A percentile compares a stretch with the other conserved stretches of the same genome.
phyloP scores from a whole-genome alignment of 257 asterid species.

The Eucommia ulmoides region DNA sequence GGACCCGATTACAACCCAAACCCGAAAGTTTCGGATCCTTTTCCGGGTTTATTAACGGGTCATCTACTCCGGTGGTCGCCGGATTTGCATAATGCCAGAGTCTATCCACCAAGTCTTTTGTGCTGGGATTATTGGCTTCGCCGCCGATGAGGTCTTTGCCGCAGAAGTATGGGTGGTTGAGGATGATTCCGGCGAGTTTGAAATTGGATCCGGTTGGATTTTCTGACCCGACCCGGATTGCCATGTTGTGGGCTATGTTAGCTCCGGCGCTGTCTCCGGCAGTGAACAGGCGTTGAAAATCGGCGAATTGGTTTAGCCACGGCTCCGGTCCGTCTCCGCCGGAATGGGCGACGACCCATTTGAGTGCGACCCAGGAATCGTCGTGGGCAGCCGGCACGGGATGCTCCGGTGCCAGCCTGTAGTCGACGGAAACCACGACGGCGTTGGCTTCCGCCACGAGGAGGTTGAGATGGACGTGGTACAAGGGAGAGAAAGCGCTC shows the following conservation, averaged over 20 bases:
- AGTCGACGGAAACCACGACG: constrained; percentile 27
- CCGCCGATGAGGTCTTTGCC: constrained; percentile 15
- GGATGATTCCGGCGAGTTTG: constrained; percentile 18
- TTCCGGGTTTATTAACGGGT: constrained; percentile 33
- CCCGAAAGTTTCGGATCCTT: constrained; percentile 34
- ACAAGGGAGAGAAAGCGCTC: constrained; percentile 19
- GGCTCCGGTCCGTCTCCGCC: constrained; percentile 6
- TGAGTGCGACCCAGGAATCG: constrained; percentile 28
- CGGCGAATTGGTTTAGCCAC: constrained; percentile 28
- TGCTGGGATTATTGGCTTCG: constrained; percentile 1
- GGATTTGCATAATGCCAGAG: constrained; percentile 11
- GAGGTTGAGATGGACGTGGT: constrained; percentile 21
- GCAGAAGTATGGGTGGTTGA: constrained; percentile 24
- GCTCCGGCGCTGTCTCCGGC: constrained; percentile 40
- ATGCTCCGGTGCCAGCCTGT: constrained; percentile 33
- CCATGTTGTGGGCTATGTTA: constrained; percentile 30
- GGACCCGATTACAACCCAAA: constrained; percentile 44
- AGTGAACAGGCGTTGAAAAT: constrained; percentile 18
- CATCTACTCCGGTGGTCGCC: constrained; percentile 3
- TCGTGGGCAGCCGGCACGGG: constrained; percentile 30
- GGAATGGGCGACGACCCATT: constrained; percentile 23
- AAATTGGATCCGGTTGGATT: background rate
- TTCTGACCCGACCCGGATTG: constrained; percentile 15
- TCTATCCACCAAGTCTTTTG: background rate
- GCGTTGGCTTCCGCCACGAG: constrained; percentile 17